Evolutionary conservation across 2,329 filamentous ascomycete species (phyloP), one percentile per base, ranked within the genome.

Genomic region (Sporothrix protearum): DNA sequence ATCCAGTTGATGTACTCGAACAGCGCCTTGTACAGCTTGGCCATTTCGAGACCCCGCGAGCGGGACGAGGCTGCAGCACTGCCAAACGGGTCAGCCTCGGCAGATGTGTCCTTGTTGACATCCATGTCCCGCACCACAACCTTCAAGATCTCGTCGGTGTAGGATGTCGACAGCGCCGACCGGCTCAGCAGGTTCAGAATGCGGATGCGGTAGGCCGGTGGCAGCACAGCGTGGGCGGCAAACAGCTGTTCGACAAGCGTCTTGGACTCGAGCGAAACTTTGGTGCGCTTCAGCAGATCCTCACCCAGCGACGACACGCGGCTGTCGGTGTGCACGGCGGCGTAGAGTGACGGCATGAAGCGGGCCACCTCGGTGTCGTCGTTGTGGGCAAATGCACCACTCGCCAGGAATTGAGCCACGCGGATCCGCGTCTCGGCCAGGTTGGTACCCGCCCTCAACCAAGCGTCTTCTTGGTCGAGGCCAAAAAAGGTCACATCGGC

Each of bases 1-100:
- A 96, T 89, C 88, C 94, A 98, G 68, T 93, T 92, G 71, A 97
- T 88, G 76, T 95, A 97, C 51, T 91, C 88, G 76, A 98, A 96
- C 3, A 97, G 85, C 0, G 94, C 92, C 61, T 89, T 90, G 75
- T 94, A 88, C 10, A 97, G 86, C 78, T 96, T 96, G 1, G 88
- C 87, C 1, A 89, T 89, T 80, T 97, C 94, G 8, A 95, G 84
- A 0, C 90, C 89, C 42, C 85, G 86, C 10, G 84, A 83, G 75
- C 81, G 71, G 71, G 70, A 22, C 19, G 66, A 16, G 0, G 36
- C 19, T 1, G 45, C 16, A 6, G 47, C 51, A 14, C 16, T 42
- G 12, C 16, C 55, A 22, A 61, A 61, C 3, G 55, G 55, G n/a
- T 53, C 76, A 61, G 69, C 69, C 0, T 72, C 71, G 8, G 49